Base-by-base conservation (phyloP, 148 eudicot species). In the Rhododendron kiyosumense region DNA sequence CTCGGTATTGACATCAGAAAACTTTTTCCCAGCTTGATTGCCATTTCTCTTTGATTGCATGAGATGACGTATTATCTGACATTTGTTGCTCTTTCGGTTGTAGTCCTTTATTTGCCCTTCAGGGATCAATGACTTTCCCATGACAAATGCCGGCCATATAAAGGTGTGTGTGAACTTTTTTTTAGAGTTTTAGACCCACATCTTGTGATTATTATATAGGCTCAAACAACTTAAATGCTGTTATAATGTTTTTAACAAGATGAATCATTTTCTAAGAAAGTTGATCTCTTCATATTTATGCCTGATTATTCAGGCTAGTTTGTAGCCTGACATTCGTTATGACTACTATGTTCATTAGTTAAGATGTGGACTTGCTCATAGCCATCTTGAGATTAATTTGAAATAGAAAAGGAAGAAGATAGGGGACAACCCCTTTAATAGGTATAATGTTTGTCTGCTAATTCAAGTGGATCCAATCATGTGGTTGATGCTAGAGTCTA, bases 91-190 rank as follows among this genome's bases (percentile, higher is more conserved):
- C 32, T 32, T 32, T 32, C 32, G 32, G 32, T 32, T 86, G 85
- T 87, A 97, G 99, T 97, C 99, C 87, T 97, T 97, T 87, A 97
- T 97, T 98, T 93, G 96, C 84, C 99, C 99, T 51, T 97, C 99
- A 28, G 99, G 99, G 82, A 97, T 97, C 91, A 91, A 95, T 65
- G 99, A 97, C 89, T 97, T 97, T 57, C 99, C 98, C 82, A 97
- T 97, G 99, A 95, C 99, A 88, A 91, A 92, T 89, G 87, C 91
- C 34, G 91, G 88, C 86, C 98, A 97, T 81, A 97, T 97, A 14
- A 97, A 95, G 99, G 99, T 93, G 71, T 78, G 74, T 54, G 26
- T 63, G 59, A 10, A 24, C 22, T 17, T 10, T 30, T 5, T 26
- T 36, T 14, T 6, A 41, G 32, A 41, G 14, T 51, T 0, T 30